Base-by-base conservation (phyloP, 768 basidiomycete species). In the Infundibulicybe gibba region DNA sequence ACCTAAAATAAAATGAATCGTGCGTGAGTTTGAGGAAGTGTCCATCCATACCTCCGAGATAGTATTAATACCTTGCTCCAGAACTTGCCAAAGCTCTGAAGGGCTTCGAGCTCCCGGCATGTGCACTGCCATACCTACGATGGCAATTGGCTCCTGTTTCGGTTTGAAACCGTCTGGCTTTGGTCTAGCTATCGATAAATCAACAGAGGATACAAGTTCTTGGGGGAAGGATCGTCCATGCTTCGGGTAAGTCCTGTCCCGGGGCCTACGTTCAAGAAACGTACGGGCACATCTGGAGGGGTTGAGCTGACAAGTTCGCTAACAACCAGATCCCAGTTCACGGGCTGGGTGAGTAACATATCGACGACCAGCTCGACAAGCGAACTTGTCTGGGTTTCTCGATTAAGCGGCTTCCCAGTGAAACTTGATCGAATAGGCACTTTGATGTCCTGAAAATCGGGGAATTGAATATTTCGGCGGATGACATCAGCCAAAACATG, bases 41-140 rank as follows among this genome's bases (percentile, higher is more conserved):
- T 25, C 25, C 25, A 25, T 25, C 8, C 25, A 44, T 45, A 86
- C 87, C 71, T 80, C 71, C 20, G 75, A 62, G 37, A 81, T 54
- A 0, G 80, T 85, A 57, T 77, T 80, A 31, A 70, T 56, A 13
- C 84, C 83, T 37, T 72, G 57, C 55, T 77, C 68, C 4, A 89
- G 70, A 5, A 86, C 20, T 9, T 76, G 63, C 87, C 87, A 87
- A 2, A 89, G 65, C 44, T 72, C 62, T 6, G 64, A 60, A 3
- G 64, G 52, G 54, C 72, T 68, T 1, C 63, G 52, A 2, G 84
- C 83, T 2, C 83, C 79, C n/a, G 75, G 75, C 66, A 76, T 65
- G 41, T 72, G 77, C 35, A 80, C 70, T 1, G 84, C 80, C 83
- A 87, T 86, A 8, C 87, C 87, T 41, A 87, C 67, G 47, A 88